Percentiles rank a stretch among this genome's conserved stretches.
Conservation (phyloP, 345 rosid species). For the Eucalyptus brandiana region DNA sequence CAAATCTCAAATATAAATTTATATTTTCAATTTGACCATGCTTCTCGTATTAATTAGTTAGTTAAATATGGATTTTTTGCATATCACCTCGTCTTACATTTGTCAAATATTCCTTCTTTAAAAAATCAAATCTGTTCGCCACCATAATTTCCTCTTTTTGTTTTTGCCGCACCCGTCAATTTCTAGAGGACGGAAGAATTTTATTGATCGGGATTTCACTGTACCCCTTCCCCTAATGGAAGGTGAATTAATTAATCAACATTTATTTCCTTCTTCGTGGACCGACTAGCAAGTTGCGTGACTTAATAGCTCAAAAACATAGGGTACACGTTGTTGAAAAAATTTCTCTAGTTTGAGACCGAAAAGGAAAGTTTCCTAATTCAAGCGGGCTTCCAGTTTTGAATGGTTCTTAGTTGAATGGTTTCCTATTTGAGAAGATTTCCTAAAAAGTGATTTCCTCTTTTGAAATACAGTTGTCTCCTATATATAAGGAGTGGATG, state of each 20-base stretch:
- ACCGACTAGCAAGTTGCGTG: background rate
- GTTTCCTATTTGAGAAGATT: too few relatives aligned
- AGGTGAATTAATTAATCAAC: background rate
- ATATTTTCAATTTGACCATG: background rate
- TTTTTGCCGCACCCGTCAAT: background rate
- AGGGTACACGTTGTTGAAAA: too few relatives aligned
- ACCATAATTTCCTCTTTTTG: background rate
- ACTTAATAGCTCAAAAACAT: background rate
- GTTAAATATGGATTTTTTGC: background rate
- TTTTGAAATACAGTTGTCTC: too few relatives aligned
- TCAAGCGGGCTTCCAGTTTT: accelerated
- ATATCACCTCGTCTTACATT: background rate
- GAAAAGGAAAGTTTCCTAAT: too few relatives aligned
- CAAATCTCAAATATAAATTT: too few relatives aligned
- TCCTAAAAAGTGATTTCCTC: too few relatives aligned
- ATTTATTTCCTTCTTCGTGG: background rate
- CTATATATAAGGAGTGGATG: too few relatives aligned
- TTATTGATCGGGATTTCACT: background rate
- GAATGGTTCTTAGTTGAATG: too few relatives aligned
- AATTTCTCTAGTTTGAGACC: accelerated
- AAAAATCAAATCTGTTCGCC: background rate
- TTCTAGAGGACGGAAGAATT: background rate
- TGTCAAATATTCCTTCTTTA: background rate
- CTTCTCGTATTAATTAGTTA: background rate
- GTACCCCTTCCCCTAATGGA: background rate